A percentile compares a stretch with the other conserved stretches of the same genome.
Evolutionary conservation across 148 eudicot species (phyloP).

Genomic region (Cornus kousa): DNA sequence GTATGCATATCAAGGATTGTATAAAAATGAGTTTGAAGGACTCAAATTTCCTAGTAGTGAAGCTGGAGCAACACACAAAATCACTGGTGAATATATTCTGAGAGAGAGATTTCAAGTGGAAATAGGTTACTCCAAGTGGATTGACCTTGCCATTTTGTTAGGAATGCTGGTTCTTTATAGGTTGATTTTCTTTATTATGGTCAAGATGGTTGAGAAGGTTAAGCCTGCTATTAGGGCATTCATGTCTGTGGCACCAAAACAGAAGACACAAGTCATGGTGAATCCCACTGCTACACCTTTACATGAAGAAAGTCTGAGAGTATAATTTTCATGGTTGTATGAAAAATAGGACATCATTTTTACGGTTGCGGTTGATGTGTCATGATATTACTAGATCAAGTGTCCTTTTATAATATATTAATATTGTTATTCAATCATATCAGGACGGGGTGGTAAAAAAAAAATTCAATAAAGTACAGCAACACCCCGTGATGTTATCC

Average conservation of each 20-base stretch:
- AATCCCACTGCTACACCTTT: slow-evolving; percentile 10
- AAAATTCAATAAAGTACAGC: no score
- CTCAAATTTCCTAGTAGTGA: slow-evolving; percentile 11
- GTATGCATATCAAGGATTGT: slow-evolving; percentile 40
- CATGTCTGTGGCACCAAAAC: slow-evolving; percentile 4
- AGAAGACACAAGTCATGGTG: background rate
- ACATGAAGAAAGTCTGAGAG: no score
- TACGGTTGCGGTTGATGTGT: no score
- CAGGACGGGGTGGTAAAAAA: no score
- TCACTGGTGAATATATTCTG: slow-evolving; percentile 25
- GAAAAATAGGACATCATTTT: no score
- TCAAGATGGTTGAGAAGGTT: slow-evolving; percentile 25
- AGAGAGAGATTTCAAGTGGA: slow-evolving; percentile 35
- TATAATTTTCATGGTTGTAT: no score
- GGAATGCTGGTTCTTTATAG: slow-evolving; percentile 42
- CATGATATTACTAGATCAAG: no score
- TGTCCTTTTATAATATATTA: no score
- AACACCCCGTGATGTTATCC: no score
- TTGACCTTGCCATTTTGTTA: slow-evolving; percentile 32
- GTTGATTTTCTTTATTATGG: slow-evolving; percentile 27
- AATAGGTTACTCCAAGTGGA: slow-evolving; percentile 46
- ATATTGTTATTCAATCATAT: no score
- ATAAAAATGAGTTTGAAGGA: slow-evolving; percentile 52
- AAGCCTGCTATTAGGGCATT: slow-evolving; percentile 12
- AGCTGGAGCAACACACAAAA: background rate